phyloP scores from a whole-genome alignment of 257 asterid species.

The Cruciata laevipes region DNA sequence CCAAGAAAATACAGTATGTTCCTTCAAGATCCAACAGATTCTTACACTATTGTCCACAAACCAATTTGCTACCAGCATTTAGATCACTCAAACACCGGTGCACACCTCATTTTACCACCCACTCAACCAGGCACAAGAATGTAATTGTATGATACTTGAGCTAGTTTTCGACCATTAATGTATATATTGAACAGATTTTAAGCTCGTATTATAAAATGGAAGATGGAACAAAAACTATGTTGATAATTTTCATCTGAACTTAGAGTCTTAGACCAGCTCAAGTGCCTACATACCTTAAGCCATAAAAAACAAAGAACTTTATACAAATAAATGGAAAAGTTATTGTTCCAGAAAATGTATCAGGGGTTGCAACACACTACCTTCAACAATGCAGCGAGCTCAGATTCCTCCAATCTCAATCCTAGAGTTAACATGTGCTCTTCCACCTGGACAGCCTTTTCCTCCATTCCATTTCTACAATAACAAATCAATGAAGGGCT shows the following conservation, averaged over 20 bases:
- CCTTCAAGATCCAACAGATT: not conserved
- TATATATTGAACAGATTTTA: too few relatives aligned
- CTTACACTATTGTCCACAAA: not conserved
- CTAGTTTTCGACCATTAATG: not conserved
- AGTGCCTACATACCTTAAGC: not conserved
- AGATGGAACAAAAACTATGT: not conserved
- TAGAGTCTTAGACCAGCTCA: too few relatives aligned
- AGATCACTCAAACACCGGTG: not conserved
- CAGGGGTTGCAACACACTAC: conserved; percentile 21
- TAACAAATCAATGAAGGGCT: conserved; percentile 70
- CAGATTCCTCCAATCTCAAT: conserved; percentile 70
- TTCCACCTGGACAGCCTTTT: conserved; percentile 74
- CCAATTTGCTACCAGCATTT: not conserved
- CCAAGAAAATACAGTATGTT: not conserved
- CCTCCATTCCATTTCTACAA: conserved; percentile 52
- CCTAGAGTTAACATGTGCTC: conserved; percentile 49
- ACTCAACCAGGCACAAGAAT: not conserved
- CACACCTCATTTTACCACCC: not conserved
- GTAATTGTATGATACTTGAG: not conserved
- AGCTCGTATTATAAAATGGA: not conserved
- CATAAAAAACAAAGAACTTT: not conserved
- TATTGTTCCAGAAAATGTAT: too few relatives aligned
- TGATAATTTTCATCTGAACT: not conserved
- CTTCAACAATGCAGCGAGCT: conserved; percentile 71
- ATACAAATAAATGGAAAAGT: not conserved